A percentile compares a stretch with the other conserved stretches of the same genome.
These are phyloP conservation scores for Penicillium sp. DNA, from an alignment of 2,329 filamentous ascomycete species.

Conservation along the genomic window DNA sequence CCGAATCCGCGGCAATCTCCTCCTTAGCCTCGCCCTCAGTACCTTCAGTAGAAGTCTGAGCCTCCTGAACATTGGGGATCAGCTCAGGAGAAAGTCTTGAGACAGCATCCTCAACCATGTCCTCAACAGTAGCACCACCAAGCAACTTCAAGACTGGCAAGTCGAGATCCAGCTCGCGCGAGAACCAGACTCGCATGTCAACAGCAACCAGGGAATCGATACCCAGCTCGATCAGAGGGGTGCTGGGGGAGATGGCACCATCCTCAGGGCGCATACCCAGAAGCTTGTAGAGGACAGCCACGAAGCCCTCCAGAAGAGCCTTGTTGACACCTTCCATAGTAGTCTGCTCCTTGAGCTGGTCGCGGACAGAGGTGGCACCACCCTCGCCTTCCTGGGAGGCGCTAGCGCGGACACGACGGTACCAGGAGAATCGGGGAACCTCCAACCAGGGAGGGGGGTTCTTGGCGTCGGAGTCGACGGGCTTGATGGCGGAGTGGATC, in stretches of 20 bases:
- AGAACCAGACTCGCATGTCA: constrained; percentile 1
- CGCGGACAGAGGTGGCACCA: neutral
- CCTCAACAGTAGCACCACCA: neutral
- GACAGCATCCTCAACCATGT: neutral
- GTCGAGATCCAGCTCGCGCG: neutral
- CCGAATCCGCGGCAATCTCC: neutral
- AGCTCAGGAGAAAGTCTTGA: neutral
- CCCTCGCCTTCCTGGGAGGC: neutral
- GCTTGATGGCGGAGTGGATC: neutral
- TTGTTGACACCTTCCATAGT: neutral
- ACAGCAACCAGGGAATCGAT: constrained; percentile 1
- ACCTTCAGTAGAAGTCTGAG: neutral
- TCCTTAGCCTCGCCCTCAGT: neutral
- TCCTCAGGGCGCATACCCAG: neutral
- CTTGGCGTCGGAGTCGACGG: neutral
- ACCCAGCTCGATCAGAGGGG: neutral
- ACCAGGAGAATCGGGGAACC: neutral
- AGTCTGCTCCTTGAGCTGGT: neutral
- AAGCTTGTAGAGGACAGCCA: neutral
- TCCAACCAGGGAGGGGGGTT: neutral
- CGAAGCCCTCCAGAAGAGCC: neutral
- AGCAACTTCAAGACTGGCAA: neutral
- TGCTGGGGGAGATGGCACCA: neutral
- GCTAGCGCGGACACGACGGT: neutral
- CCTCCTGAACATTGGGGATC: neutral